Conservation (phyloP, 176 grass and related monocot genomes). For the Musa schizocarpa region DNA sequence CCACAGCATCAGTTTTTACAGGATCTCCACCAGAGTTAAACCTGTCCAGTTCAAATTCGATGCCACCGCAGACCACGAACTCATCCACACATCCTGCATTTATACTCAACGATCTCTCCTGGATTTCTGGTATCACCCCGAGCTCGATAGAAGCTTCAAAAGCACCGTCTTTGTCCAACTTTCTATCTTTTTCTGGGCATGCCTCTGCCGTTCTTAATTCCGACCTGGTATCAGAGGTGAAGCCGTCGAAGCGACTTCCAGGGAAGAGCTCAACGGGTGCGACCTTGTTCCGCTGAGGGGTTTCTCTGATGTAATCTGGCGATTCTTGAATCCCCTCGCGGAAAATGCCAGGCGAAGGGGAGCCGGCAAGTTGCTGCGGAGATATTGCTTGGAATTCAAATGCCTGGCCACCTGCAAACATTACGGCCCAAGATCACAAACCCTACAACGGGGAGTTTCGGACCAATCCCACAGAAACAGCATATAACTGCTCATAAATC, state of each 20-base stretch:
- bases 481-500: not conserved
- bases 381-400: not conserved
- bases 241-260: not conserved
- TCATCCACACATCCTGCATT: conserved; percentile 10
- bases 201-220: not conserved
- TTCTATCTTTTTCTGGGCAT: not conserved
- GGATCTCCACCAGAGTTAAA: conserved; percentile 23
- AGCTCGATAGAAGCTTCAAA: conserved; percentile 2
- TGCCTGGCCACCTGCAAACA: not conserved
- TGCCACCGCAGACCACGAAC: not conserved
- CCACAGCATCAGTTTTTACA: conserved; percentile 7
- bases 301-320: conserved; percentile 63
- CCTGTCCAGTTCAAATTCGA: conserved; percentile 8
- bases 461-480: not conserved
- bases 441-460: not conserved
- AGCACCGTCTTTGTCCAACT: not conserved
- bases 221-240: not conserved
- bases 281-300: conserved; percentile 32
- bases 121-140: not conserved
- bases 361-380: not conserved
- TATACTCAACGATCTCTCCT: conserved; percentile 1
- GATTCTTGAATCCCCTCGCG: conserved; percentile 39
- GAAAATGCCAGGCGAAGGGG: conserved; percentile 17
- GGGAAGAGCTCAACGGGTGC: conserved; percentile 69
- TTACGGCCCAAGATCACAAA: not conserved